Conservation (phyloP, 1,284 basidiomycete species). For the Boletellus deceptivus region DNA sequence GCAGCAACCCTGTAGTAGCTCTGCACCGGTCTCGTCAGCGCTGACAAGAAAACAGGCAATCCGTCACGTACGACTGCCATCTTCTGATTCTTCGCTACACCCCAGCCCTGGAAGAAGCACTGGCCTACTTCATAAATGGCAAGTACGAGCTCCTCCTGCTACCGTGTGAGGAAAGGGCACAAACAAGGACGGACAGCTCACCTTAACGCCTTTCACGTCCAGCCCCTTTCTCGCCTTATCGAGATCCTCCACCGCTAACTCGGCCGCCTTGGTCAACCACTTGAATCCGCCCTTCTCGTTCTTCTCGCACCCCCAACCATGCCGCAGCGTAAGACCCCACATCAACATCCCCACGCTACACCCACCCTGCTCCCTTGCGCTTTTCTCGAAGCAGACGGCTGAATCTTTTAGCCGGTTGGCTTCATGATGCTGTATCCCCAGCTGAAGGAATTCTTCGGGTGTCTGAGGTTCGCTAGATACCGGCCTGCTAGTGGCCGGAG, state of each 20-base stretch:
- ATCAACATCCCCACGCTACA: slow-evolving; percentile 90
- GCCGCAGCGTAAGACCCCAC: slow-evolving; percentile 85
- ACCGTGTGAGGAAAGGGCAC: background rate
- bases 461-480: slow-evolving; percentile 32
- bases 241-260: slow-evolving; percentile 76
- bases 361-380: slow-evolving; percentile 73
- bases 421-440: slow-evolving; percentile 83
- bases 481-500: slow-evolving; percentile 19
- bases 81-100: slow-evolving; percentile 80
- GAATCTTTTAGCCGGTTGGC: slow-evolving; percentile 72
- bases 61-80: slow-evolving; percentile 70
- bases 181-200: slow-evolving; percentile 20
- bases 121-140: slow-evolving; percentile 92
- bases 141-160: slow-evolving; percentile 75
- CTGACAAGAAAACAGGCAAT: background rate
- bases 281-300: slow-evolving; percentile 77
- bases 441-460: slow-evolving; percentile 64
- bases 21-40: slow-evolving; percentile 36
- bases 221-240: slow-evolving; percentile 50
- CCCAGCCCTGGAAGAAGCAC: slow-evolving; percentile 92
- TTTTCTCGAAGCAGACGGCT: slow-evolving; percentile 77
- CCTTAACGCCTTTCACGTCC: slow-evolving; percentile 42
- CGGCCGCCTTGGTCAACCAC: slow-evolving; percentile 82
- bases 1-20: slow-evolving; percentile 86
- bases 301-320: slow-evolving; percentile 85